Base-by-base conservation (phyloP, 441 rosid species). In the Euphorbia corollata region DNA sequence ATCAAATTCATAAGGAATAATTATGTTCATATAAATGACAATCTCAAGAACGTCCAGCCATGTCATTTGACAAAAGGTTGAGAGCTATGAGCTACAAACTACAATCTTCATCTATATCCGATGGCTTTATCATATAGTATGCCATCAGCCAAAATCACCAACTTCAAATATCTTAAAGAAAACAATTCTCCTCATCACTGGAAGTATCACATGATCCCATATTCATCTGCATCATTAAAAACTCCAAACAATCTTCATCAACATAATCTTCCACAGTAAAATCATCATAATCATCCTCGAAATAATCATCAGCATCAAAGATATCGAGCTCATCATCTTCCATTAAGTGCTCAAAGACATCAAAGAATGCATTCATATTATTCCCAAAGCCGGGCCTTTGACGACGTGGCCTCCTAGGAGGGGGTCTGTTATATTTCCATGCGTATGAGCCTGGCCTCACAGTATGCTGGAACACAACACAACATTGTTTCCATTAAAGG, bases 381-480 rank as follows among this genome's bases (percentile, higher is more conserved):
- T 76, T 83, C 71, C 75, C 72, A 80, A 68, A 67, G 32, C 32
- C 71, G 77, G 78, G 75, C 73, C 84, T 68, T 68, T 78, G 71
- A 55, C 82, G 78, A 60, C 79, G 78, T 61, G 70, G 78, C 68
- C 78, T 77, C 65, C 83, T 69, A 19, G 92, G 94, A 71, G 95
- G 90, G 63, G 87, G 83, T 75, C 87, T 78, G 80, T 74, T 77
- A 78, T 81, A 77, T 80, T 78, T 85, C 92, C 91, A 85, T 73
- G 77, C 75, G 78, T 85, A 91, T 65, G 94, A 89, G 74, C 94
- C 92, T 64, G 87, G 86, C 91, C 77, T 85, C 80, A 89, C 88
- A n/a, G 81, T 81, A 79, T 85, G 92, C 89, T 83, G 87, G 84
- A 86, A 87, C 77, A 84, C 81, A 85, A 87, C 74, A 85, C 74